A percentile compares a stretch with the other conserved stretches of the same genome.
phyloP scores from a whole-genome alignment of 257 asterid genomes.

The Ligustrum vulgare region DNA sequence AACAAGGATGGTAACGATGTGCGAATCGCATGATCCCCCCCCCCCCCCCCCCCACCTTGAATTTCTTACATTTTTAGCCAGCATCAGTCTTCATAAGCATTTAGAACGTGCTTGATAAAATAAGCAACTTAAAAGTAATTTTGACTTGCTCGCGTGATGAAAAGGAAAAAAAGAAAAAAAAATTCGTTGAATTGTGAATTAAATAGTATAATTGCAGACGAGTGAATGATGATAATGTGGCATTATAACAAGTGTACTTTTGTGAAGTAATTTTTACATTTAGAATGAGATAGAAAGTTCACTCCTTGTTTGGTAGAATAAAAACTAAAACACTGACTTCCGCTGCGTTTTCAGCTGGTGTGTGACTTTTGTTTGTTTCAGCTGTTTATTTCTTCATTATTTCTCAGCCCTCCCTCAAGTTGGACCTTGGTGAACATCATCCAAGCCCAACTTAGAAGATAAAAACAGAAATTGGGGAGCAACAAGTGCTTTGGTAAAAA shows the following conservation, averaged over 20 bases:
- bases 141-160: not conserved
- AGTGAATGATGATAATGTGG: not conserved
- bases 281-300: not conserved
- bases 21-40: conserved; percentile 26
- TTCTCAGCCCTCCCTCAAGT: no score
- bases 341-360: no score
- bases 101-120: not conserved
- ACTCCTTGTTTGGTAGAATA: not conserved
- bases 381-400: no score
- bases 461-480: no score
- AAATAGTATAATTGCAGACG: not conserved
- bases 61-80: not conserved
- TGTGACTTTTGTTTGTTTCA: no score
- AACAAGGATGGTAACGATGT: conserved; percentile 53
- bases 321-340: no score
- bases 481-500: no score
- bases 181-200: not conserved
- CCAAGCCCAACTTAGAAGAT: no score
- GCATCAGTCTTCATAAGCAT: not conserved
- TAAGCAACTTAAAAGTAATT: not conserved
- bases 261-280: not conserved
- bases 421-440: no score
- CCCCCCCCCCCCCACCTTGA: no score
- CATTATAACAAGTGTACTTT: not conserved
- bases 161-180: not conserved